Conservation (phyloP, 371 early-diverging fungal species). For the Mucor indicus region DNA sequence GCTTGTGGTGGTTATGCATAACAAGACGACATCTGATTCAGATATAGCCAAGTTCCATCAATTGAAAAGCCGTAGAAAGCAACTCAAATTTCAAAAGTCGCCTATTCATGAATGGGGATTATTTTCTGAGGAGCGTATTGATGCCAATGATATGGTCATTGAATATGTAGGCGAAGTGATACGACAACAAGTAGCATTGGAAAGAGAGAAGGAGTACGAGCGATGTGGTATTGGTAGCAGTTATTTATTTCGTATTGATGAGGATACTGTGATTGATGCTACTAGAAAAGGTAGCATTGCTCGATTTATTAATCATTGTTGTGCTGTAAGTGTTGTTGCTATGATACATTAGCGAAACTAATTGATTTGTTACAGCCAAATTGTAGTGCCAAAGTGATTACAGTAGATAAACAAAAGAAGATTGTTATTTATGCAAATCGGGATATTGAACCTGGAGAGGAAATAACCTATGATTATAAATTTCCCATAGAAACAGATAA, state of each 20-base stretch:
- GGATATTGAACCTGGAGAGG: constrained; percentile 90
- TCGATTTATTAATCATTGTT: constrained; percentile 96
- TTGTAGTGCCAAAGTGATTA: constrained; percentile 91
- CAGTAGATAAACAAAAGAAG: constrained; percentile 82
- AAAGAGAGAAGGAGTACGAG: constrained; percentile 86
- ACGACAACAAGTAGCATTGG: constrained; percentile 87
- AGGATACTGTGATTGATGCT: constrained; percentile 92
- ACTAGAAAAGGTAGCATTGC: constrained; percentile 94
- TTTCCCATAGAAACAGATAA: constrained; percentile 86
- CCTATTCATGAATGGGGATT: constrained; percentile 94
- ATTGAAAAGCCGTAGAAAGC: constrained; percentile 76
- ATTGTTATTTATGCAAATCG: constrained; percentile 89
- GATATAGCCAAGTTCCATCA: constrained; percentile 78
- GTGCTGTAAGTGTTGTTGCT: constrained; percentile 47
- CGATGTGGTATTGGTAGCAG: constrained; percentile 82
- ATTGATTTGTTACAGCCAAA: constrained; percentile 72
- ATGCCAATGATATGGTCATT: constrained; percentile 86
- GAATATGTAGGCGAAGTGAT: constrained; percentile 97
- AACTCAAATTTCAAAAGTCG: constrained; percentile 78
- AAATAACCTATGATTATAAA: constrained; percentile 91
- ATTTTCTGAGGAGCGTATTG: constrained; percentile 84
- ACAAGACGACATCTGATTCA: constrained; percentile 24
- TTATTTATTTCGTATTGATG: constrained; percentile 93
- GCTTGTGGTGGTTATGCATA: constrained; percentile 36
- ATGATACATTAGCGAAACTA: neutral